Evolutionary conservation across 495 filamentous ascomycete genomes (phyloP).

Genomic region (Aspergillus homomorphus): DNA sequence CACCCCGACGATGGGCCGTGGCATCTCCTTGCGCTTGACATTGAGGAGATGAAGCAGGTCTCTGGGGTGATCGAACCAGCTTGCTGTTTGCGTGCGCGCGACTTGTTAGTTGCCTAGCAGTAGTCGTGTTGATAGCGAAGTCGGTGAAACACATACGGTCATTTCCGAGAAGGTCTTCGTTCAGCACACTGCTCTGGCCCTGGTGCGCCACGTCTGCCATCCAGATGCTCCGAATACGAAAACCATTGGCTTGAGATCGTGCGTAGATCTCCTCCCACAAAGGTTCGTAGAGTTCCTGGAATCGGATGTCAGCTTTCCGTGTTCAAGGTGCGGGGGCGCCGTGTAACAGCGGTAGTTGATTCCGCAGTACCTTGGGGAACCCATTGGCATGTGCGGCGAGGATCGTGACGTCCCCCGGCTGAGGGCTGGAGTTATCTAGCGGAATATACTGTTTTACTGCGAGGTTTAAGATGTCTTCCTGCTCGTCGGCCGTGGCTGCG

Average conservation of each 20-base stretch:
- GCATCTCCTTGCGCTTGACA: constrained; percentile 76
- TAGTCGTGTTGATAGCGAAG: not conserved
- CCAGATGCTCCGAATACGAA: constrained; percentile 78
- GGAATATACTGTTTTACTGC: constrained; percentile 84
- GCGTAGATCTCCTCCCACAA: constrained; percentile 74
- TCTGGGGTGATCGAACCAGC: constrained; percentile 82
- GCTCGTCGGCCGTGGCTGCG: constrained; percentile 55
- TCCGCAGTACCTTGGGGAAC: constrained; percentile 68
- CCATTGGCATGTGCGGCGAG: constrained; percentile 83
- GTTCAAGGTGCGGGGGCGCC: too few species aligned
- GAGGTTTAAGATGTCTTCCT: constrained; percentile 62
- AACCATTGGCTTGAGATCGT: constrained; percentile 49
- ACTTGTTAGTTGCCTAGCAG: not conserved
- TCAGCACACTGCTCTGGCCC: constrained; percentile 70
- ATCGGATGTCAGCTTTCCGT: too few species aligned
- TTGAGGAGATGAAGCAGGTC: constrained; percentile 90
- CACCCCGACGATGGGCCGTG: constrained; percentile 81
- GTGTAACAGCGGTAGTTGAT: constrained; percentile 6
- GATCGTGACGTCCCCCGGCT: constrained; percentile 75
- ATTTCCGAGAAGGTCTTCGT: constrained; percentile 70
- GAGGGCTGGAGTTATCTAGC: constrained; percentile 57
- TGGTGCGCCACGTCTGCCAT: constrained; percentile 79
- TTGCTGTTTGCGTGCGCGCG: constrained; percentile 44
- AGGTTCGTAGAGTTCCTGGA: constrained; percentile 81
- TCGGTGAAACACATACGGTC: constrained; percentile 57